Conservation (phyloP, 805 yeast species). For the Lachancea thermotolerans region DNA sequence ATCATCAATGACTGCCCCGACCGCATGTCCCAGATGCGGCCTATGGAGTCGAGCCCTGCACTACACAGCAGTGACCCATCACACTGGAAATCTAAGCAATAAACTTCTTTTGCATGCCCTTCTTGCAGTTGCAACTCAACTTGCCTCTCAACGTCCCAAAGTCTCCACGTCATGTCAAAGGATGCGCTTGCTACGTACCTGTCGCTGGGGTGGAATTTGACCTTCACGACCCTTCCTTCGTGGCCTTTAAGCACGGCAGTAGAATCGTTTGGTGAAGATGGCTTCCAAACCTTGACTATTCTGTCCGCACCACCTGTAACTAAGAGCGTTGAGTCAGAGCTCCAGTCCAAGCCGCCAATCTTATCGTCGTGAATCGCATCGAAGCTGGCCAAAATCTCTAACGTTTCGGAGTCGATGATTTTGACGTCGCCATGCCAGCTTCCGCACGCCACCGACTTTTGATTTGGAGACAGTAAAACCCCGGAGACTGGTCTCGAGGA, state of each 20-base stretch:
- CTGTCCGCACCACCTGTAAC: slow-evolving; percentile 46
- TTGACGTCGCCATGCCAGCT: slow-evolving; percentile 79
- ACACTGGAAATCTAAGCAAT: slow-evolving; percentile 52
- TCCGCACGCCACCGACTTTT: slow-evolving; percentile 48
- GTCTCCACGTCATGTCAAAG: slow-evolving; percentile 78
- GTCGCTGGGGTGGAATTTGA: slow-evolving; percentile 61
- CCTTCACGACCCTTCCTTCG: slow-evolving; percentile 51
- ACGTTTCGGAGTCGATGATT: slow-evolving; percentile 37
- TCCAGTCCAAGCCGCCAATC: slow-evolving; percentile 67
- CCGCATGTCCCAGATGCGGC: slow-evolving; percentile 80
- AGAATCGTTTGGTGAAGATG: slow-evolving; percentile 8
- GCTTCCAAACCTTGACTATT: slow-evolving; percentile 32
- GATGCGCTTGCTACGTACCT: slow-evolving; percentile 61
- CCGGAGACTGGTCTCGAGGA: slow-evolving; percentile 64
- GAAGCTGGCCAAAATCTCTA: slow-evolving; percentile 25
- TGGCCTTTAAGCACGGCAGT: slow-evolving; percentile 35
- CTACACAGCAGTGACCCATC: slow-evolving; percentile 75
- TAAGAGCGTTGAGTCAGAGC: slow-evolving; percentile 27
- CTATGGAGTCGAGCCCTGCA: slow-evolving; percentile 72
- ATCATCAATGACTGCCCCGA: slow-evolving; percentile 58
- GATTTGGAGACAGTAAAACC: slow-evolving; percentile 40
- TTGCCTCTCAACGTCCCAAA: slow-evolving; percentile 63
- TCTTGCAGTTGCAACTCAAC: slow-evolving; percentile 62
- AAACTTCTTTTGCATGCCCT: slow-evolving; percentile 76
- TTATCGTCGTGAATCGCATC: slow-evolving; percentile 46